A percentile compares a stretch with the other conserved stretches of the same genome.
These are phyloP conservation scores for Quercus robur DNA, from an alignment of 306 rosid species.

Conservation along the genomic window DNA sequence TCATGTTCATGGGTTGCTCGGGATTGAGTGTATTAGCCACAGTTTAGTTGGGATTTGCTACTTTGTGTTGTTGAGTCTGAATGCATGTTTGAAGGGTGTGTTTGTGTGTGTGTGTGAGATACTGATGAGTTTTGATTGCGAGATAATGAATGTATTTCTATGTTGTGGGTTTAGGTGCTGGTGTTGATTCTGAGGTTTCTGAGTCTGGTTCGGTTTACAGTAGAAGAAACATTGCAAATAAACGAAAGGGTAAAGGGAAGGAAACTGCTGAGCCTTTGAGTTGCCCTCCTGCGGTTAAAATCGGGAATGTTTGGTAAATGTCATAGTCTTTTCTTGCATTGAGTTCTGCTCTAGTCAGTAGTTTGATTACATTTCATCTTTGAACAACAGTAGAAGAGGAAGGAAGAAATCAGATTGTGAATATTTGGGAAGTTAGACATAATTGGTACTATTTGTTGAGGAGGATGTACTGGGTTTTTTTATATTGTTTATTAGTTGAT, in stretches of 20 bases:
- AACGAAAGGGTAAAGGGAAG: slow-evolving; percentile 39
- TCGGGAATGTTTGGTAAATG: slow-evolving; percentile 27
- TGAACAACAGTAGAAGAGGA: neutral
- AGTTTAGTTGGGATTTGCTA: no score
- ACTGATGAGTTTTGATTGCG: neutral
- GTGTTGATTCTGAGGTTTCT: slow-evolving; percentile 25
- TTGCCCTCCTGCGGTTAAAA: slow-evolving; percentile 30
- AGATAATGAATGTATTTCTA: neutral
- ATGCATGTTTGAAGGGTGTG: no score
- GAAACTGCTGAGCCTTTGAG: slow-evolving; percentile 18
- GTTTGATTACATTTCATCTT: neutral
- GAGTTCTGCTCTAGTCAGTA: neutral
- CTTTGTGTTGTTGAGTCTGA: no score
- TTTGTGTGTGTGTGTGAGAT: no score
- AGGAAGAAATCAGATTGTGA: neutral
- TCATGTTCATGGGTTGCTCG: no score
- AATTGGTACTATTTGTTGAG: neutral
- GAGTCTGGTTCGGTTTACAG: slow-evolving; percentile 40
- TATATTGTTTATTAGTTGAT: neutral
- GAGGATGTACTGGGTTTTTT: neutral
- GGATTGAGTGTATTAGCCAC: no score
- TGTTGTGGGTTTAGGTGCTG: slow-evolving; percentile 26
- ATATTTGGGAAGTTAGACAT: neutral
- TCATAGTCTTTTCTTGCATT: neutral
- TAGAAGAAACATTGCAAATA: slow-evolving; percentile 19